Percentiles rank a stretch among this genome's conserved stretches.
phyloP scores from a whole-genome alignment of 2,329 filamentous ascomycete species.

The Botrytis fragariae region DNA sequence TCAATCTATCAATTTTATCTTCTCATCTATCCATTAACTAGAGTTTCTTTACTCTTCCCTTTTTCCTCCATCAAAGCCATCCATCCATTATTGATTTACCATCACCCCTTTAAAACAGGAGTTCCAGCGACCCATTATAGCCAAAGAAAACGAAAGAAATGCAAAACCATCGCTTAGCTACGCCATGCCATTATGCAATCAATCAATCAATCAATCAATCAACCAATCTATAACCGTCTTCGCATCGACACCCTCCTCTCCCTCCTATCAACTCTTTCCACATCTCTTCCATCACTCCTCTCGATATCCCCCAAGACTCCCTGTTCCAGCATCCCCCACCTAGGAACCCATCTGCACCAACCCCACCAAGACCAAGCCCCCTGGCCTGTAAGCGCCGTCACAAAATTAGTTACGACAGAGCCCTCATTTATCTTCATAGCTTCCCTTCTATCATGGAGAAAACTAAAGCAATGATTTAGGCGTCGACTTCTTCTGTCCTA shows the following conservation, averaged over 20 bases:
- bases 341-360: conserved; percentile 16
- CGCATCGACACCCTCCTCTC: neutral
- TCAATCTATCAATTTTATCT: neutral
- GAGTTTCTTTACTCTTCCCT: no score
- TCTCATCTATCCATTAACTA: neutral
- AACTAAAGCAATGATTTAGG: conserved; percentile 16
- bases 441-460: neutral
- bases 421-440: conserved; percentile 7
- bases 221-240: neutral
- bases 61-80: neutral
- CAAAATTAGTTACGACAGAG: neutral
- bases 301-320: neutral
- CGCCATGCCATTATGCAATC: neutral
- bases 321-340: conserved; percentile 8
- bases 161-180: neutral
- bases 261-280: neutral
- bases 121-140: neutral
- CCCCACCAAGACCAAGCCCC: neutral
- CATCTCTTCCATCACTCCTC: neutral
- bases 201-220: neutral
- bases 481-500: conserved; percentile 1
- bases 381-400: neutral
- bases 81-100: neutral
- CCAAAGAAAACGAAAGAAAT: conserved; percentile 3
- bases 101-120: no score